Percentiles rank a stretch among this genome's conserved stretches.
These are phyloP conservation scores for Aspergillus pseudotamarii DNA, from an alignment of 2,329 filamentous ascomycete species.

Conservation along the genomic window DNA sequence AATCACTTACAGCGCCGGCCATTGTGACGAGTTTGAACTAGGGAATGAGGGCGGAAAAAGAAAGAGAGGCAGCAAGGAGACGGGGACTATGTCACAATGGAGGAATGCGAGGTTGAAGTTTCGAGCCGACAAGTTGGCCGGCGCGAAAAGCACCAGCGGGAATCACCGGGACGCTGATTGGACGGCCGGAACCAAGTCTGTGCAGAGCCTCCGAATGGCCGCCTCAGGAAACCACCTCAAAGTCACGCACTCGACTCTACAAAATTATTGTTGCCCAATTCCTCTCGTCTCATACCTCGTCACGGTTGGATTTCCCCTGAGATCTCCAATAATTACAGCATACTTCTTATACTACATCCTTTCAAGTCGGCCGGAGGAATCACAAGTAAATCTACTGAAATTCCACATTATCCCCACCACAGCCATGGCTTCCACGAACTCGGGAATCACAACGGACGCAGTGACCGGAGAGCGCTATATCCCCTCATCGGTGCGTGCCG, in stretches of 20 bases:
- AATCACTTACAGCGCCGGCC: slow-evolving; percentile 56
- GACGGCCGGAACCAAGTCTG: slow-evolving; percentile 21
- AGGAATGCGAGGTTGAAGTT: slow-evolving; percentile 35
- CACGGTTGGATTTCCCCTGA: not conserved
- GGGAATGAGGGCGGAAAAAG: slow-evolving; percentile 24
- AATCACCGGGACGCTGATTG: slow-evolving; percentile 45
- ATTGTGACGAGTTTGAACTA: slow-evolving; percentile 51
- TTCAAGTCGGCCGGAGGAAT: not conserved
- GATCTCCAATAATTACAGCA: not conserved
- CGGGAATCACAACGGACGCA: slow-evolving; percentile 78
- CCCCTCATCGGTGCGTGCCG: slow-evolving; percentile 80
- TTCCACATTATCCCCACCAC: not conserved
- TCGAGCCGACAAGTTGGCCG: slow-evolving; percentile 23
- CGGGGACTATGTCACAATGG: slow-evolving; percentile 19
- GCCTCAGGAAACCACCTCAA: not conserved
- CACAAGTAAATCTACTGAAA: not conserved
- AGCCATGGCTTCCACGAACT: slow-evolving; percentile 56
- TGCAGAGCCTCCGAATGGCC: slow-evolving; percentile 26
- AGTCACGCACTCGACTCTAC: not conserved
- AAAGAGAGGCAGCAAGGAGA: slow-evolving; percentile 23
- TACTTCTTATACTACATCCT: not conserved
- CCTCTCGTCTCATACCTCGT: not conserved
- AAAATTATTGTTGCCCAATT: slow-evolving; percentile 10
- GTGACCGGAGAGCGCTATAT: slow-evolving; percentile 82
- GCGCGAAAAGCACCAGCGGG: slow-evolving; percentile 37